Base-by-base conservation (phyloP, 2,329 filamentous ascomycete species). In the Diaporthe humulicola region DNA sequence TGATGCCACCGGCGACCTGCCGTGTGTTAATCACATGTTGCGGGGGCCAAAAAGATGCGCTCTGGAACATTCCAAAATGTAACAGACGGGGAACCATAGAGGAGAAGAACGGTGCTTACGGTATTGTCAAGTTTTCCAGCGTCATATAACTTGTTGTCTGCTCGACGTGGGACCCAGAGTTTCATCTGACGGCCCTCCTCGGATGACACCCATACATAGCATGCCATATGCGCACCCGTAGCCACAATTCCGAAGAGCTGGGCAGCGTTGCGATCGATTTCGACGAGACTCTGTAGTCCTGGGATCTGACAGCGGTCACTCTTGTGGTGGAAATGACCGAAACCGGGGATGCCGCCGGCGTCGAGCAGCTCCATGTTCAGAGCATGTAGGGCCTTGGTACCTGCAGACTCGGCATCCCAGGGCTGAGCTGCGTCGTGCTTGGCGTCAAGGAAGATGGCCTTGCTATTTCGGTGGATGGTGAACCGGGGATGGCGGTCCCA, bases 101-200 rank as follows among this genome's bases (percentile, higher is more conserved):
- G n/a, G n/a, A n/a, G n/a, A n/a, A n/a, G n/a, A n/a, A n/a, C n/a
- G n/a, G n/a, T n/a, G n/a, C n/a, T n/a, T n/a, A n/a, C 28, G 48
- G 28, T 66, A 10, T 50, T 66, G 61, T 66, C 28, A 2, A 66
- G 30, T 22, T 48, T 61, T 66, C 61, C 61, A 15, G 61, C 25
- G 6, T 50, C 19, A 3, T 10, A 48, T n/a, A 12, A n/a, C 61
- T 50, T 66, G 19, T 66, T n/a, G 12, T n/a, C n/a, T 9, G 42
- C 61, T 50, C 28, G 42, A 30, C 42, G 42, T 8, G 28, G 61
- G 38, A 66, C 61, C 19, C 10, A 66, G 5, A 66, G 28, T 42
- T 33, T 66, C 42, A 66, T 22, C 30, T 25, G 40, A 5, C 14
- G 28, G 42, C 19, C 42, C 12, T 66, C 17, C 7, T 50, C 42